phyloP scores from a whole-genome alignment of 2,329 filamentous ascomycete genomes.

The Exophiala sideris region DNA sequence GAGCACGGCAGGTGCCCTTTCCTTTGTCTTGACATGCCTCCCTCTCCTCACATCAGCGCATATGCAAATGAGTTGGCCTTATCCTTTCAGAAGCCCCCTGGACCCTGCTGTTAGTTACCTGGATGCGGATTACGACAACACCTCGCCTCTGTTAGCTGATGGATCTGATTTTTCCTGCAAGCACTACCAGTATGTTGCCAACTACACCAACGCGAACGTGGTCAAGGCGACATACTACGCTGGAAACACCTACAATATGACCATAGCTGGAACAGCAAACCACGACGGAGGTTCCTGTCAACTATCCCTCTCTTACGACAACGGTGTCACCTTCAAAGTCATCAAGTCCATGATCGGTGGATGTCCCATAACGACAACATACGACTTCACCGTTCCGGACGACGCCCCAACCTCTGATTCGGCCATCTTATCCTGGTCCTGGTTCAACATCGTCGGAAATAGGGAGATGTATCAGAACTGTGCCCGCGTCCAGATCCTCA shows the following conservation, averaged over 20 bases:
- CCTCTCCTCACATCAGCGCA: slow-evolving; percentile 36
- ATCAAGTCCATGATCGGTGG: slow-evolving; percentile 61
- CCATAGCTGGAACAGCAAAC: slow-evolving; percentile 58
- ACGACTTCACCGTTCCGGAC: slow-evolving; percentile 64
- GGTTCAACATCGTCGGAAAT: slow-evolving; percentile 74
- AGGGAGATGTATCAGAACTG: slow-evolving; percentile 89
- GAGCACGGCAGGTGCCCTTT: slow-evolving; percentile 8
- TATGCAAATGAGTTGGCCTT: slow-evolving; percentile 57
- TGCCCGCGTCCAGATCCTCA: slow-evolving; percentile 62
- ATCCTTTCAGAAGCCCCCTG: slow-evolving; percentile 51
- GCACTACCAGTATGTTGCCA: slow-evolving; percentile 50
- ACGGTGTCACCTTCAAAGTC: slow-evolving; percentile 67
- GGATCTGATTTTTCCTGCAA: slow-evolving; percentile 75
- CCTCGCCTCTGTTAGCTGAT: slow-evolving; percentile 58
- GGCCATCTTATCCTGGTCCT: slow-evolving; percentile 71
- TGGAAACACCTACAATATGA: slow-evolving; percentile 62
- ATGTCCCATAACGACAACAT: slow-evolving; percentile 52
- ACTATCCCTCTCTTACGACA: slow-evolving; percentile 69
- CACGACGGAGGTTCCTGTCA: slow-evolving; percentile 76
- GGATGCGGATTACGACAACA: slow-evolving; percentile 67
- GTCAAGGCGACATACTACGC: slow-evolving; percentile 60
- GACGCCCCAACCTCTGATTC: slow-evolving; percentile 57
- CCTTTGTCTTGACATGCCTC: slow-evolving; percentile 18
- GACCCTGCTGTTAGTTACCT: slow-evolving; percentile 45
- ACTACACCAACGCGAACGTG: slow-evolving; percentile 41